These are phyloP conservation scores for Vitellaria paradoxa DNA, from an alignment of 179 eudicot genomes.

Conservation along the genomic window DNA sequence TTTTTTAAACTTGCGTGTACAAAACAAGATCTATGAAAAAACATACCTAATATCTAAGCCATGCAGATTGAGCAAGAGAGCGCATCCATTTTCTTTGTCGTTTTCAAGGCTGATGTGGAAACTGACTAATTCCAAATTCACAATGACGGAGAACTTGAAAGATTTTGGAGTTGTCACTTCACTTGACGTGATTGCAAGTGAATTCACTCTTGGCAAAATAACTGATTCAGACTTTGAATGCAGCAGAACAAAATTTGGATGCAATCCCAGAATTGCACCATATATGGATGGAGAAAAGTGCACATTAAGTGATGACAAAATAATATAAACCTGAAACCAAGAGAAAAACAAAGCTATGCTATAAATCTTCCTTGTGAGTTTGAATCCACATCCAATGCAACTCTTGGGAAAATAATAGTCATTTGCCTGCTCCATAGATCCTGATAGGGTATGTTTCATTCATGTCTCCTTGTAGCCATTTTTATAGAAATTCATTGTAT, in stretches of 20 bases:
- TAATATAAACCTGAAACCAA: constrained; percentile 52
- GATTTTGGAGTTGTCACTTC: constrained; percentile 23
- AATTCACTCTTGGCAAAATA: constrained; percentile 11
- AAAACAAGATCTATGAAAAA: neutral
- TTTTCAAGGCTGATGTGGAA: constrained; percentile 66
- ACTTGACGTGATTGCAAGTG: constrained; percentile 26
- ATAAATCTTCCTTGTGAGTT: neutral
- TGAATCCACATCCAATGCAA: neutral
- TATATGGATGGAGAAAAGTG: constrained; percentile 60
- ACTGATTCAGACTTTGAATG: constrained; percentile 26
- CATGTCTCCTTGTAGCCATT: neutral
- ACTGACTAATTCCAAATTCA: constrained; percentile 39
- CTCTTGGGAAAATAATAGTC: neutral
- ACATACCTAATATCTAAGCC: constrained; percentile 55
- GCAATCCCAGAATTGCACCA: constrained; percentile 42
- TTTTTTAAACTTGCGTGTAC: neutral
- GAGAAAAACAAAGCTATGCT: neutral
- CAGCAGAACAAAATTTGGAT: constrained; percentile 31
- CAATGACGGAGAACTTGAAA: constrained; percentile 39
- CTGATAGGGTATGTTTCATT: neutral
- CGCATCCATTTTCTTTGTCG: constrained; percentile 38
- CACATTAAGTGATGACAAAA: constrained; percentile 40
- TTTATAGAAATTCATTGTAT: neutral
- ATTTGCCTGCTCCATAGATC: neutral
- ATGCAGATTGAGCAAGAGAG: constrained; percentile 42